Base-by-base conservation (phyloP, 2,329 filamentous ascomycete species). In the Paracoccidioides lutzii region DNA sequence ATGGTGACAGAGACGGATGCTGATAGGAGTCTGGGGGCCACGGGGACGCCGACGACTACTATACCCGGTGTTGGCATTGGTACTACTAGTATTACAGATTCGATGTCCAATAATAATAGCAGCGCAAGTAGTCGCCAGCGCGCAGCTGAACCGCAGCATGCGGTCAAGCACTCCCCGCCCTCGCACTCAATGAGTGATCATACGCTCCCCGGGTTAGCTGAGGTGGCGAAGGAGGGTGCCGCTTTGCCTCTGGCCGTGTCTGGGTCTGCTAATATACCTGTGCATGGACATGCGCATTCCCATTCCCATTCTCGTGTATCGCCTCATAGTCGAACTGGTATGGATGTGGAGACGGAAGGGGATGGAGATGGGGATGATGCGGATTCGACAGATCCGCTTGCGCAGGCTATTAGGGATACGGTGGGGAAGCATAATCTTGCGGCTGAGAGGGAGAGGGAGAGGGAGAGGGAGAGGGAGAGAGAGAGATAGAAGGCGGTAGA, bases 391-490 rank as follows among this genome's bases (percentile, higher is more conserved):
- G 67, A 71, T 55, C 64, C 69, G 2, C 59, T 73, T 40, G 70
- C 71, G 62, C 71, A 73, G 58, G 71, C 71, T 22, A 73, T 73
- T 41, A 60, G 70, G 55, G 71, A 73, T 54, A 73, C 71, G 2
- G 67, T 73, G 8, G 69, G 70, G 55, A 69, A 72, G 52, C 70
- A 60, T 45, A 52, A 69, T 50, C 46, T 49, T 35, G 35, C 43
- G 43, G 22, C 4, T 5, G 22, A 45, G 5, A 45, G 9, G 9
- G 43, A 49, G 33, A 48, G 42, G 30, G 40, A 54, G 8, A 32
- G 33, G 9, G 22, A 49, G 6, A 6, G 35, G 15, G 37, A 57
- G 32, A 37, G 40, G 22, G n/a, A n/a, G n/a, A n/a, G 35, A 55
- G 14, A 48, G 48, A 52, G 46, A 43, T 2, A 42, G 43, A 33